Conservation (phyloP, 2,329 filamentous ascomycete species). For the Gnomoniopsis sp. region DNA sequence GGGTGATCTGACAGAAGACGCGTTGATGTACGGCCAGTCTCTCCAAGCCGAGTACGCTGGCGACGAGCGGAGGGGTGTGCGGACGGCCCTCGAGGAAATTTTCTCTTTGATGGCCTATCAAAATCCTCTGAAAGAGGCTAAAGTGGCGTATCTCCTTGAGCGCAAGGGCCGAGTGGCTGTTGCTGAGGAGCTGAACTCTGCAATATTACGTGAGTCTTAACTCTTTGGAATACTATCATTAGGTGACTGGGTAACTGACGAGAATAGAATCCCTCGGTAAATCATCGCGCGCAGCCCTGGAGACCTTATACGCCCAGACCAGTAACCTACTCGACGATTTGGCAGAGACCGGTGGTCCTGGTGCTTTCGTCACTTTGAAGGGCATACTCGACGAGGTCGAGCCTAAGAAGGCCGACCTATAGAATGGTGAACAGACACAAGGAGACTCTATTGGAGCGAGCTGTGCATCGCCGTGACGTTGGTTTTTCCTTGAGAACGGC, state of each 20-base stretch:
- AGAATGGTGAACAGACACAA: slow-evolving; percentile 7
- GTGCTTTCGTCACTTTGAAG: slow-evolving; percentile 71
- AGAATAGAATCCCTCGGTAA: slow-evolving; percentile 74
- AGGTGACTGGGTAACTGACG: slow-evolving; percentile 32
- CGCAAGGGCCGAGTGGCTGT: slow-evolving; percentile 70
- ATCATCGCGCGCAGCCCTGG: slow-evolving; percentile 79
- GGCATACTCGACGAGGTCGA: slow-evolving; percentile 44
- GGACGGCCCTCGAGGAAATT: slow-evolving; percentile 74
- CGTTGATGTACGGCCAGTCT: slow-evolving; percentile 74
- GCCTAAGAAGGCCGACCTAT: slow-evolving; percentile 35
- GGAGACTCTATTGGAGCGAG: neutral
- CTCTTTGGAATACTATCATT: neutral
- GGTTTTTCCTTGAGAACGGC: neutral
- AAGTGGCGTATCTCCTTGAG: slow-evolving; percentile 76
- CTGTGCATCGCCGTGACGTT: neutral
- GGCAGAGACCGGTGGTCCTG: slow-evolving; percentile 73
- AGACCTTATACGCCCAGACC: slow-evolving; percentile 82
- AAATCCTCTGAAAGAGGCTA: slow-evolving; percentile 71
- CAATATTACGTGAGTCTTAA: slow-evolving; percentile 71
- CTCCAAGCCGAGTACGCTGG: slow-evolving; percentile 74
- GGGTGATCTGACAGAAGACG: slow-evolving; percentile 58
- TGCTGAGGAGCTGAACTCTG: slow-evolving; percentile 90
- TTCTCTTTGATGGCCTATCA: slow-evolving; percentile 85
- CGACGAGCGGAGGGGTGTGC: slow-evolving; percentile 67
- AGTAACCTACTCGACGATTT: slow-evolving; percentile 81